These are phyloP conservation scores for Capsicum chinense DNA, from an alignment of 257 asterid species.

Conservation along the genomic window DNA sequence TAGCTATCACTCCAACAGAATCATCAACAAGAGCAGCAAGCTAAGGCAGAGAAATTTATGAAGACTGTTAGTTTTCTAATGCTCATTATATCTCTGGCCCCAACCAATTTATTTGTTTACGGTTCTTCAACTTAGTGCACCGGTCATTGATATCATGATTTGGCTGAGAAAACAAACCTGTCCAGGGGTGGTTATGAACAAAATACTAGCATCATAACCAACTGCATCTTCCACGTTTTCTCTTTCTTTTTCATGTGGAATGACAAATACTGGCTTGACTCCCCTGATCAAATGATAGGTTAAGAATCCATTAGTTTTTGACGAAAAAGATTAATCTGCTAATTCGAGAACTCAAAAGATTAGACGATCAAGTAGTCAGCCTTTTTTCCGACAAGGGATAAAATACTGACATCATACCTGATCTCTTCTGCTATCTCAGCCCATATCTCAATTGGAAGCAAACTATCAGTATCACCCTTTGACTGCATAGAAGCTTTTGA, in stretches of 20 bases:
- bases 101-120: neutral
- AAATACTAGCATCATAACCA: conserved; percentile 72
- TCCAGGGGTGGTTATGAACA: conserved; percentile 90
- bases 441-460: conserved; percentile 88
- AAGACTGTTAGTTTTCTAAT: neutral
- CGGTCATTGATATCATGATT: neutral
- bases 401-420: conserved; percentile 45
- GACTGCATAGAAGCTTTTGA: conserved; percentile 94
- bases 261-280: conserved; percentile 68
- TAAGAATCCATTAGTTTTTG: conserved; percentile 7
- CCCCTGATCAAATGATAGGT: conserved; percentile 53
- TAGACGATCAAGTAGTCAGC: neutral
- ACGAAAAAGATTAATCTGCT: neutral
- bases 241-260: conserved; percentile 89
- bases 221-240: conserved; percentile 67
- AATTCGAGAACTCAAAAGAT: neutral
- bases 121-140: neutral
- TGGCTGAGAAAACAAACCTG: conserved; percentile 54
- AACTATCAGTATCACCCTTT: conserved; percentile 80
- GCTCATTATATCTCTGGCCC: neutral
- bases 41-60: conserved; percentile 42
- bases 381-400: neutral
- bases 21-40: conserved; percentile 84
- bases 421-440: conserved; percentile 66
- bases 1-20: conserved; percentile 80